Percentiles rank a stretch among this genome's conserved stretches.
phyloP scores from a whole-genome alignment of 75 land plant genomes.

The Larix kaempferi region DNA sequence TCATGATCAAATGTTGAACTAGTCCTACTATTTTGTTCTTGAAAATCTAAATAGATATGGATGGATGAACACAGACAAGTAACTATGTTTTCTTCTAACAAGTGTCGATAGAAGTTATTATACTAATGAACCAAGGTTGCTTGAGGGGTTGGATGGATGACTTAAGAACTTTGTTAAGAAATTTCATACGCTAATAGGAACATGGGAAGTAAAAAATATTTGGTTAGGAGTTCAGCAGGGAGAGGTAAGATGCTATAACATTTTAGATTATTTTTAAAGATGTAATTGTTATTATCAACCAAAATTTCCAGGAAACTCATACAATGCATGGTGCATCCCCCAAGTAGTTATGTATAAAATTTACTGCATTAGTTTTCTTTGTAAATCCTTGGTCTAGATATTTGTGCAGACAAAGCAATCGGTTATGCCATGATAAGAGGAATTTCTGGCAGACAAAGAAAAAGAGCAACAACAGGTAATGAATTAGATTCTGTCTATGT shows the following conservation, averaged over 20 bases:
- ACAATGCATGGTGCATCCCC: too few relatives aligned
- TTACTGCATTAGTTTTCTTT: too few relatives aligned
- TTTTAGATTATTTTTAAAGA: background rate
- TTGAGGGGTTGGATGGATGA: too few relatives aligned
- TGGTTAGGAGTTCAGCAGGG: conserved; percentile 28
- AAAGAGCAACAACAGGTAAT: conserved; percentile 30
- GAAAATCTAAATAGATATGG: too few relatives aligned
- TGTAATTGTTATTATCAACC: background rate
- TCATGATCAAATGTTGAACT: too few relatives aligned
- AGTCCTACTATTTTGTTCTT: too few relatives aligned
- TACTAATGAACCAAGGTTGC: too few relatives aligned
- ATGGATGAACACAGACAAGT: too few relatives aligned
- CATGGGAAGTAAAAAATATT: conserved; percentile 17
- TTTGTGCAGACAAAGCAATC: conserved; percentile 20
- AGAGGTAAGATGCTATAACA: conserved; percentile 20
- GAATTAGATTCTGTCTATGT: background rate
- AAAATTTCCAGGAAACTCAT: background rate
- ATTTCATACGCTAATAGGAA: conserved; percentile 15
- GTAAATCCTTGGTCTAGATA: conserved; percentile 28
- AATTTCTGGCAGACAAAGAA: conserved; percentile 32
- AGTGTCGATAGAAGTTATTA: too few relatives aligned
- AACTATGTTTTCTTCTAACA: too few relatives aligned
- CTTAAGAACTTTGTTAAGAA: too few relatives aligned
- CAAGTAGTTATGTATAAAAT: too few relatives aligned
- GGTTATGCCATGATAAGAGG: conserved; percentile 35